Percentiles rank a stretch among this genome's conserved stretches.
Conservation (phyloP, 2,329 filamentous ascomycete genomes). For the Aspergillus tubingensis region DNA sequence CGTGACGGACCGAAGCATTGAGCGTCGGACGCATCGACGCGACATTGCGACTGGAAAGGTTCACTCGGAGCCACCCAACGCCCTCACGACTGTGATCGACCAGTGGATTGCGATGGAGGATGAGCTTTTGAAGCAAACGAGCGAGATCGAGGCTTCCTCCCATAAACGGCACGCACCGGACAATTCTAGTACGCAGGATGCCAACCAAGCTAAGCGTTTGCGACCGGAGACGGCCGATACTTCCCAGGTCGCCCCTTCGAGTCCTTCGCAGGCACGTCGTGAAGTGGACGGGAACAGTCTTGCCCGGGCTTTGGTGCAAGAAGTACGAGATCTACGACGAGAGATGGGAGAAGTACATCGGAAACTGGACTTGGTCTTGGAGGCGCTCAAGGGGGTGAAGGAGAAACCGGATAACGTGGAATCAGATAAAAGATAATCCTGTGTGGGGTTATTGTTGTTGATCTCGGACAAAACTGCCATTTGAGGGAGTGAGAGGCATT, state of each 20-base stretch:
- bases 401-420: background rate
- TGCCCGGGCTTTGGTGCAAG: background rate
- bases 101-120: background rate
- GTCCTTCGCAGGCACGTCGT: background rate
- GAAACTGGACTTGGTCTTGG: background rate
- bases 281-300: background rate
- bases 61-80: background rate
- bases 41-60: background rate
- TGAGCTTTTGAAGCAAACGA: background rate
- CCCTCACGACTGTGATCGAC: background rate
- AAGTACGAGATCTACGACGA: background rate
- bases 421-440: no score
- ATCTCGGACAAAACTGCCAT: background rate
- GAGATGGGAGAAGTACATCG: background rate
- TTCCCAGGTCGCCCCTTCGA: background rate
- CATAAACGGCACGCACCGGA: background rate
- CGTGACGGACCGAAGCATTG: background rate
- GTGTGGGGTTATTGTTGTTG: no score
- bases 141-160: background rate
- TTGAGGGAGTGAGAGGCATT: background rate
- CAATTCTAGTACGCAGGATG: background rate
- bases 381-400: background rate
- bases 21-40: background rate
- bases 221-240: background rate
- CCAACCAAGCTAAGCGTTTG: background rate